Evolutionary conservation across 2,329 filamentous ascomycete species (phyloP).

Genomic region (Colletotrichum shisoi): DNA sequence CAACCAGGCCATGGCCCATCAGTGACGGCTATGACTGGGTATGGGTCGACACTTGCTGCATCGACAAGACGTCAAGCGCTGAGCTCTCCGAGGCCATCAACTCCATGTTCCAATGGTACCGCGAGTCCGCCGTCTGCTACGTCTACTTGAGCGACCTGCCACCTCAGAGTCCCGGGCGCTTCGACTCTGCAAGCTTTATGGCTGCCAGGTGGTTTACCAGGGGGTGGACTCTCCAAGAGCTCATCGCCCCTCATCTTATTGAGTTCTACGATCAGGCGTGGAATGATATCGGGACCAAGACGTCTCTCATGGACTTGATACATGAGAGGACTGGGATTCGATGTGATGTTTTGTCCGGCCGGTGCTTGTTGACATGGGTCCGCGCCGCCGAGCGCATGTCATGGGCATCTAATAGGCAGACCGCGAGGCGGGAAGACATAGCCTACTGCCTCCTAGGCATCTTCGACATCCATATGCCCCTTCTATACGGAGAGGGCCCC

Average conservation of each 20-base stretch:
- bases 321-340: neutral
- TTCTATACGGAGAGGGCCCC: constrained; percentile 47
- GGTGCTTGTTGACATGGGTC: constrained; percentile 23
- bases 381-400: constrained; percentile 32
- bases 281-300: constrained; percentile 43
- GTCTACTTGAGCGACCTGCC: constrained; percentile 39
- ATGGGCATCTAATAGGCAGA: constrained; percentile 46
- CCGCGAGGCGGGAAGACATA: constrained; percentile 46
- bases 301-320: constrained; percentile 39
- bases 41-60: constrained; percentile 47
- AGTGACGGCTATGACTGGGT: constrained; percentile 42
- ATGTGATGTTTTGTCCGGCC: neutral
- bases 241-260: constrained; percentile 45
- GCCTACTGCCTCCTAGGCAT: constrained; percentile 48
- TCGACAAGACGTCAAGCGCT: constrained; percentile 45
- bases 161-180: constrained; percentile 14
- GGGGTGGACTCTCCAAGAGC: constrained; percentile 47
- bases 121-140: constrained; percentile 44
- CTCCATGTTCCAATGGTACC: constrained; percentile 45
- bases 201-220: constrained; percentile 41
- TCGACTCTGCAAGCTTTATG: neutral
- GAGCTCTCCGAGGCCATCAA: constrained; percentile 46
- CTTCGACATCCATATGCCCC: constrained; percentile 48
- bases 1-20: constrained; percentile 37
- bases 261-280: constrained; percentile 45